Evolutionary conservation across 257 asterid species (phyloP).

Genomic region (Solanum pinnatisectum): DNA sequence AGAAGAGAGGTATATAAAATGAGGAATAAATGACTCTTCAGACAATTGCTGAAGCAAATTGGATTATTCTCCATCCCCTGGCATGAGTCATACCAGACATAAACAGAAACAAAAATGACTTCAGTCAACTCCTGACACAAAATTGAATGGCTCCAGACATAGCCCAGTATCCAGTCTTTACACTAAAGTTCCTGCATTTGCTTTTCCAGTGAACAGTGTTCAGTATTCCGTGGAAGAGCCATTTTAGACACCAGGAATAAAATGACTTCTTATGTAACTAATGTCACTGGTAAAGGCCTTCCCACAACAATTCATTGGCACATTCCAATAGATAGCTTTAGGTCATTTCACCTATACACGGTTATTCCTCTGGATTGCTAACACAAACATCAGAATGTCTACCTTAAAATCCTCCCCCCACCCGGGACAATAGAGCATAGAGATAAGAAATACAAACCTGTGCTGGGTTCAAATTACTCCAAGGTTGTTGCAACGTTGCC

Average conservation of each 20-base stretch:
- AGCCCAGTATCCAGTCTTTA: neutral
- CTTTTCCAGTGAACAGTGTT: neutral
- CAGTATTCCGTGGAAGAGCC: neutral
- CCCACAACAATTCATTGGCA: neutral
- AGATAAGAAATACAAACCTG: slow-evolving; percentile 55
- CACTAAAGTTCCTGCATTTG: neutral
- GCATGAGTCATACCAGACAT: neutral
- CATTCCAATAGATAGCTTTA: neutral
- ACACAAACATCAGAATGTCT: neutral
- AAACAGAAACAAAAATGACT: neutral
- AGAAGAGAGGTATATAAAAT: neutral
- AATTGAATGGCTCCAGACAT: neutral
- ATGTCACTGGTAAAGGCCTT: neutral
- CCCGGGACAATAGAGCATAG: neutral
- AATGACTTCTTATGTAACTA: neutral
- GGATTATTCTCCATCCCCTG: neutral
- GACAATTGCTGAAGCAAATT: neutral
- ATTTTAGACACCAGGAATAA: neutral
- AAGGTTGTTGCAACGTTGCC: slow-evolving; percentile 79
- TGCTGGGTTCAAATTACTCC: slow-evolving; percentile 86
- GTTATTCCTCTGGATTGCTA: neutral
- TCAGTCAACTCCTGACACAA: neutral
- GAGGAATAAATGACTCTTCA: neutral
- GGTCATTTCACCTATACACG: neutral
- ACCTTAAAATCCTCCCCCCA: neutral